Conservation (phyloP, 371 early-diverging fungal species). For the Mortierella polycephala region DNA sequence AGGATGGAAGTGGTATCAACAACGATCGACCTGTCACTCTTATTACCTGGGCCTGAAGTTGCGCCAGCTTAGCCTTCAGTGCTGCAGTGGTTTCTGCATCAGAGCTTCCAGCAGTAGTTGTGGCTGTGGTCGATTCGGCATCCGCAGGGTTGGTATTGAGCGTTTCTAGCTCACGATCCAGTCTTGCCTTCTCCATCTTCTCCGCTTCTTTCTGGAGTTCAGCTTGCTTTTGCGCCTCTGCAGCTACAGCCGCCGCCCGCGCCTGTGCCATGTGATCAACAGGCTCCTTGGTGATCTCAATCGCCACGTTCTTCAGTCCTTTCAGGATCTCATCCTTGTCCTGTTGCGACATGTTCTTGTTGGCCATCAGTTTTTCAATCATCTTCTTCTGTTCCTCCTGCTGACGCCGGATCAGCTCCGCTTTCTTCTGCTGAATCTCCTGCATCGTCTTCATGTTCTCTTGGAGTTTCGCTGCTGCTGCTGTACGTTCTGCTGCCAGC, state of each 20-base stretch:
- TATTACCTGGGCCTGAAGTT: conserved; percentile 73
- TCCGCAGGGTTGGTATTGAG: conserved; percentile 39
- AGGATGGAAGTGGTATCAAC: not conserved
- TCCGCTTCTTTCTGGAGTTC: conserved; percentile 52
- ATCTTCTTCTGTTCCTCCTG: conserved; percentile 71
- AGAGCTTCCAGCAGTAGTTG: conserved; percentile 17
- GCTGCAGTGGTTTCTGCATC: conserved; percentile 56
- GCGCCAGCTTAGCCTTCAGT: conserved; percentile 70
- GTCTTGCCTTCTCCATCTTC: conserved; percentile 50
- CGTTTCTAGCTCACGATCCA: conserved; percentile 61
- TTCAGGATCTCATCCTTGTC: conserved; percentile 64
- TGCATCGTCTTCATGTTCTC: conserved; percentile 65
- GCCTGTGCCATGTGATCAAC: conserved; percentile 37
- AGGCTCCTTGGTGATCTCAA: conserved; percentile 51
- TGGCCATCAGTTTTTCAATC: conserved; percentile 63
- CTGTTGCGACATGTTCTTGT: conserved; percentile 61
- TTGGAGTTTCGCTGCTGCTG: conserved; percentile 60
- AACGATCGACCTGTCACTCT: not conserved
- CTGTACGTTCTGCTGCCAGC: conserved; percentile 58
- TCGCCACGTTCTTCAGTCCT: conserved; percentile 57
- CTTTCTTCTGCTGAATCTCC: conserved; percentile 70
- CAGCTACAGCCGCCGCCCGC: conserved; percentile 29
- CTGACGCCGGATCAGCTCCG: conserved; percentile 66
- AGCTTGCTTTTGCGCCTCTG: conserved; percentile 29
- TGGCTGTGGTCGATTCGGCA: conserved; percentile 36